Evolutionary conservation across 148 eudicot genomes (phyloP), one percentile per base, ranked within the genome.

Genomic region (Linanthus parryae): DNA sequence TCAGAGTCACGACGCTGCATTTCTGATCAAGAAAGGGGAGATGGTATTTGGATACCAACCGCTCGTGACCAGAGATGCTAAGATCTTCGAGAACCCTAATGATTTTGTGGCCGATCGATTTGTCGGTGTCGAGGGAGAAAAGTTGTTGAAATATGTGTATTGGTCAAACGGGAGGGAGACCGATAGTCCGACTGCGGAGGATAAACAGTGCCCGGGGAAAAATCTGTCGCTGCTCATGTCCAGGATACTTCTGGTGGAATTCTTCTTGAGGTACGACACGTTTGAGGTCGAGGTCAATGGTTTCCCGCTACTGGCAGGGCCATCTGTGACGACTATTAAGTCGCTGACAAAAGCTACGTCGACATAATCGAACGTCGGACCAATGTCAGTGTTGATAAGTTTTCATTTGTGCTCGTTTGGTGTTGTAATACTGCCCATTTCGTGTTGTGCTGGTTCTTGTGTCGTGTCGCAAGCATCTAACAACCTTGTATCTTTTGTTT

Each of bases 131-230:
- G 71, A 72, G 7, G 84, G 84, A 15, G 62, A 73, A 62, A 61
- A 44, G 44, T 27, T 80, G 44, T 8, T 73, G 25, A 66, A 65
- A 60, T 63, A 80, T 37, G 75, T 75, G 47, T 26, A 57, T 2
- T 80, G 81, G 85, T 80, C 85, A 6, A 80, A 80, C 44, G 81
- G 75, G 16, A 54, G 66, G 25, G 75, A 70, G 44, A 62, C 44
- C 0, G 85, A 72, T 37, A 56, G 31, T 44, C 78, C 85, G 22
- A 72, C 62, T 10, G 59, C 28, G 19, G 54, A 57, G 30, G 70
- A 80, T 46, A 80, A 80, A 54, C 85, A 79, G 44, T 79, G 84
- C 23, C 61, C 80, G 3, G 85, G 54, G 16, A 72, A 75, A 42
- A 65, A 79, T 44, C 25, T 75, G n/a, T 78, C 72, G 46, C 57